Evolutionary conservation across 129 eudicot genomes (phyloP).

Genomic region (Flaveria sonorensis): DNA sequence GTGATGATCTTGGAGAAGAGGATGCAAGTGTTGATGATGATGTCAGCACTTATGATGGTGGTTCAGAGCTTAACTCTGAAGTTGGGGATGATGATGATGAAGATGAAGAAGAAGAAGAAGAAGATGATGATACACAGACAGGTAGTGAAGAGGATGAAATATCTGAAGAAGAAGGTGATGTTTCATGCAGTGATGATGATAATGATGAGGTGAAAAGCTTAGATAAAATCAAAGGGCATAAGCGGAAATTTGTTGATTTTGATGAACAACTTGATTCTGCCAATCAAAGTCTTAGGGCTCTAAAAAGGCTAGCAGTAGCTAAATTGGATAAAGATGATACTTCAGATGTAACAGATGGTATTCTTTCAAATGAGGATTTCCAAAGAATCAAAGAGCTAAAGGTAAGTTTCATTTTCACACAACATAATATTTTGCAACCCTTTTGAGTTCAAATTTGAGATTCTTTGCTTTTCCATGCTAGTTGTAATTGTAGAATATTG

Average conservation of each 20-base stretch:
- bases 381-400: constrained; percentile 70
- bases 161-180: constrained; percentile 45
- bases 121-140: constrained; percentile 29
- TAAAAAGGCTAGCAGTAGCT: constrained; percentile 74
- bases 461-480: background rate
- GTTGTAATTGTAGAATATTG: background rate
- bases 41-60: constrained; percentile 33
- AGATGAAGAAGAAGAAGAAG: constrained; percentile 20
- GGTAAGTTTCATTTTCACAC: constrained; percentile 42
- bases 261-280: constrained; percentile 69
- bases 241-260: constrained; percentile 79
- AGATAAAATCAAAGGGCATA: constrained; percentile 49
- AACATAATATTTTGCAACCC: background rate
- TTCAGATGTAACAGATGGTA: constrained; percentile 51
- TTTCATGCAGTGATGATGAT: constrained; percentile 41
- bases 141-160: constrained; percentile 38
- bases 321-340: constrained; percentile 33
- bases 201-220: constrained; percentile 26
- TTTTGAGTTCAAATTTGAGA: background rate
- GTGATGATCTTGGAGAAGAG: constrained; percentile 35
- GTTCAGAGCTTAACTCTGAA: constrained; percentile 41
- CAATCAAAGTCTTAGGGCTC: constrained; percentile 75
- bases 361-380: constrained; percentile 92
- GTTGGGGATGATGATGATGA: constrained; percentile 28
- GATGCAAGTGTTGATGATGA: constrained; percentile 44